Conservation (phyloP, 2,329 filamentous ascomycete species). For the Diaporthe citriasiana region DNA sequence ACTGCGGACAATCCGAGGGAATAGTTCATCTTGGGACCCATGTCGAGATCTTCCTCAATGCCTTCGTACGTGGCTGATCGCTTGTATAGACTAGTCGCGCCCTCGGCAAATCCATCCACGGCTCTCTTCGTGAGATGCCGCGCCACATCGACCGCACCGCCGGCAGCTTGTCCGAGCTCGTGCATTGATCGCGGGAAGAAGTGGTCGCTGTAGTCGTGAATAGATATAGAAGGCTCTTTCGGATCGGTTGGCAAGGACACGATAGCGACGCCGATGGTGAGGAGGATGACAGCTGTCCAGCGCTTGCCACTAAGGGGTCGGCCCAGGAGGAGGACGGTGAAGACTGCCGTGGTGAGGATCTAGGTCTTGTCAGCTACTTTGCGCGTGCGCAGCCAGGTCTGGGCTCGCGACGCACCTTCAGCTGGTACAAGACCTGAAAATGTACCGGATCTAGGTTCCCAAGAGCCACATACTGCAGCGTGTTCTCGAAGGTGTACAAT, state of each 20-base stretch:
- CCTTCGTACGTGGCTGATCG: constrained; percentile 93
- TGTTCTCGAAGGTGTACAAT: constrained; percentile 92
- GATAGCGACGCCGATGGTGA: constrained; percentile 86
- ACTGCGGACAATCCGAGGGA: constrained; percentile 85
- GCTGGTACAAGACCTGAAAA: constrained; percentile 93
- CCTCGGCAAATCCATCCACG: constrained; percentile 54
- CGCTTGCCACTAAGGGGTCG: constrained; percentile 78
- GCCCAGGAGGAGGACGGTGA: constrained; percentile 84
- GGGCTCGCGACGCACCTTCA: constrained; percentile 72
- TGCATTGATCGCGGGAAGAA: constrained; percentile 86
- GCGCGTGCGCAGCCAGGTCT: background rate
- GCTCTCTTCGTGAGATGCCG: constrained; percentile 65
- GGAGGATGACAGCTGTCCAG: constrained; percentile 84
- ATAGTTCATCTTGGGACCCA: constrained; percentile 75
- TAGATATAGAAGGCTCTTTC: constrained; percentile 65
- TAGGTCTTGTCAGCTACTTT: constrained; percentile 48
- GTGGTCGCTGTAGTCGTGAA: constrained; percentile 74
- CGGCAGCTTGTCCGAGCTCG: constrained; percentile 77
- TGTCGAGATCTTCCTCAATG: constrained; percentile 76
- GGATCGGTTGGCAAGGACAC: constrained; percentile 81
- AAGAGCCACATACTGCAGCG: constrained; percentile 92
- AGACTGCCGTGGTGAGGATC: constrained; percentile 90
- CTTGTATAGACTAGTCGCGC: constrained; percentile 64
- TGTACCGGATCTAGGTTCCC: constrained; percentile 93
- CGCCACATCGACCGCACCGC: constrained; percentile 64